Evolutionary conservation across 352 stramenopile species (phyloP).

Genomic region (Globisporangium okanoganense): DNA sequence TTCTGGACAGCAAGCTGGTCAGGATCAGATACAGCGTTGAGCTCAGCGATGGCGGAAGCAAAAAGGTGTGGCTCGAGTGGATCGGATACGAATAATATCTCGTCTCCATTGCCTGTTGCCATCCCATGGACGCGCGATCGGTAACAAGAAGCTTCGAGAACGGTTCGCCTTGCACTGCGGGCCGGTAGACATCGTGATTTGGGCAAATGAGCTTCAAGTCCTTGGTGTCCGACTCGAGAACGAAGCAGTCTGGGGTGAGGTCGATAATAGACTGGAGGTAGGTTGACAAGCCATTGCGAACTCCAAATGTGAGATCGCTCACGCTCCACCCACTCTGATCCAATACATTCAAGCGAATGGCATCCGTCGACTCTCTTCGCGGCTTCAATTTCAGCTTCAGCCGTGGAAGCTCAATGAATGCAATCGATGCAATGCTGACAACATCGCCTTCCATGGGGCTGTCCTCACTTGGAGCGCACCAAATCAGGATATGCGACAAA

Average conservation of each 20-base stretch:
- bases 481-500: constrained; percentile 96
- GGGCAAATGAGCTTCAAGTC: constrained; percentile 77
- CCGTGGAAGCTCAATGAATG: constrained; percentile 96
- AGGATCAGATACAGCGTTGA: constrained; percentile 98
- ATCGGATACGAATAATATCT: constrained; percentile 98
- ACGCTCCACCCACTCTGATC: constrained; percentile 86
- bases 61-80: constrained; percentile 93
- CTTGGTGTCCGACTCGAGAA: constrained; percentile 74
- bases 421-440: constrained; percentile 56
- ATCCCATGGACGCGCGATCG: constrained; percentile 71
- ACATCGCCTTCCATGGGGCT: background rate
- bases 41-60: constrained; percentile 94
- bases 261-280: constrained; percentile 50
- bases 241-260: constrained; percentile 56
- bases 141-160: constrained; percentile 79
- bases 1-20: constrained; percentile 93
- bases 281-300: constrained; percentile 28
- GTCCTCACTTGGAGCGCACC: constrained; percentile 48
- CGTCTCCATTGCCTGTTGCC: constrained; percentile 88
- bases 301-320: constrained; percentile 53
- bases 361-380: constrained; percentile 40
- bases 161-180: constrained; percentile 63
- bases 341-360: constrained; percentile 60
- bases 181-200: constrained; percentile 84
- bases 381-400: constrained; percentile 95